Base-by-base conservation (phyloP, 371 early-diverging fungal species). In the Mortierella sp. region DNA sequence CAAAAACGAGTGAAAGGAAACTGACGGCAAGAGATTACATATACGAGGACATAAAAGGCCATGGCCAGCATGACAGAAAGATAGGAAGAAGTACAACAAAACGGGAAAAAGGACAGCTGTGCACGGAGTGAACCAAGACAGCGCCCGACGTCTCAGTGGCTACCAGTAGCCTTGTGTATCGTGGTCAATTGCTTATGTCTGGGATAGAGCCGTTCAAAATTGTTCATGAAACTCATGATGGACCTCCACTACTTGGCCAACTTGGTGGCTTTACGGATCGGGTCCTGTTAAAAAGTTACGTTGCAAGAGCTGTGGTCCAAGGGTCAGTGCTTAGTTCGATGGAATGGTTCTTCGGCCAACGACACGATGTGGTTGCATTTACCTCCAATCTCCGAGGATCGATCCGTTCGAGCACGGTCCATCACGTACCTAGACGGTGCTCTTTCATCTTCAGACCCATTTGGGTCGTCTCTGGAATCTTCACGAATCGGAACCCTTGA, bases 311-410 rank as follows among this genome's bases (percentile, higher is more conserved):
- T n/a, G n/a, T n/a, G n/a, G n/a, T n/a, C n/a, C n/a, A n/a, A n/a
- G n/a, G n/a, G n/a, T n/a, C n/a, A n/a, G n/a, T n/a, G n/a, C n/a
- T n/a, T n/a, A n/a, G n/a, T n/a, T n/a, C n/a, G n/a, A n/a, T n/a
- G n/a, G n/a, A n/a, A n/a, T n/a, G n/a, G n/a, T n/a, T n/a, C n/a
- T n/a, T n/a, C n/a, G n/a, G n/a, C n/a, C n/a, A n/a, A n/a, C n/a
- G n/a, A n/a, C 44, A 43, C 5, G 19, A 2, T 49, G 14, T 4
- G 2, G n/a, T 47, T 58, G 28, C 25, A 24, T 43, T 51, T 60
- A 67, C 61, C 67, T 60, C 61, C 67, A 41, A 67, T 46, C 25
- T 60, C 67, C 16, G 59, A 59, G 3, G 67, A 50, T 22, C 61
- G 55, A 13, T 67, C 67, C 0, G 61, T 28, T 2, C 57, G 67